Base-by-base conservation (phyloP, 768 basidiomycete genomes). In the Trametes sanguinea region DNA sequence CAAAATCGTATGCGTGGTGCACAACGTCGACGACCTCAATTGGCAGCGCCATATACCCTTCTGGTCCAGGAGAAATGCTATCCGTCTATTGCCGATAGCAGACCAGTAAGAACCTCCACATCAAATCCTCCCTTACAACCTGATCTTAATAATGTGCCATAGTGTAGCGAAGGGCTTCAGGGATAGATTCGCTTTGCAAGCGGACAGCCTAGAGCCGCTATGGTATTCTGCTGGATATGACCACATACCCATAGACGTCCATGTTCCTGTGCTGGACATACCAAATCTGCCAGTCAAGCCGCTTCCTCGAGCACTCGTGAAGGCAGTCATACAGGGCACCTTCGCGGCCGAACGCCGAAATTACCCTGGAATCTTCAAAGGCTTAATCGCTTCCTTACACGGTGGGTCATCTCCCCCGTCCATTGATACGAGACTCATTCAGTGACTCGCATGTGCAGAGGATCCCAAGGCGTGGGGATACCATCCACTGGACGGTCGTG, bases 261-360 rank as follows among this genome's bases (percentile, higher is more conserved):
- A 76, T 65, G 69, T 72, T 1, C 77, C 76, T 2, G 67, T 78
- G 14, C 62, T 76, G 27, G 73, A 77, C 54, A 58, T 77, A 8
- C 72, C 69, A 10, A 45, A 70, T 37, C 62, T 75, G 13, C 72
- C 67, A 3, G 64, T 67, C 11, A 72, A 65, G n/a, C 13, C 60
- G 4, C 54, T 60, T 6, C 57, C 61, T 6, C 61, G 71, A 1
- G 59, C 67, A n/a, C 70, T 80, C 44, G 74, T 77, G 17, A 74
- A 73, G 54, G 78, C 75, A 2, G 78, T 78, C 60, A 78, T 80
- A 27, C 78, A 79, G 67, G 78, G 78, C 22, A 73, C 68, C 2
- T 77, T 79, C 61, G 65, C 67, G 32, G 39, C 68, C 6, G 71
- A 67, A 13, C 72, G 79, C 10, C 73, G 79, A 13, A 74, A 77